Percentiles rank a stretch among this genome's conserved stretches.
phyloP scores from a whole-genome alignment of 2,329 filamentous ascomycete species.

The Apiospora sp. region DNA sequence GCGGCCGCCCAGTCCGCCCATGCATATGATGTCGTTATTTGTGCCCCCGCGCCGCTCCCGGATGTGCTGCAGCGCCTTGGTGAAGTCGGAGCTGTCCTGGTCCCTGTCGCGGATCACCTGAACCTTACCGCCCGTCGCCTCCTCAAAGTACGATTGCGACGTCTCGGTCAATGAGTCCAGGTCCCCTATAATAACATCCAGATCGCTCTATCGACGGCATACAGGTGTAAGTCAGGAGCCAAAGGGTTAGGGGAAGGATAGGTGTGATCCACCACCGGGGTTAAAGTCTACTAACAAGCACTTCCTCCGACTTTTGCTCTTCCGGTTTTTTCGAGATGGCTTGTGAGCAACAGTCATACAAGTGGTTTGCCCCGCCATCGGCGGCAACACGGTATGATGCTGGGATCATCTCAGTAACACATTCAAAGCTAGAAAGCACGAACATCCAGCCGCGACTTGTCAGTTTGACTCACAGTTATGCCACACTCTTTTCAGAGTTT shows the following conservation, averaged over 20 bases:
- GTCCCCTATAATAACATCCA: conserved; percentile 84
- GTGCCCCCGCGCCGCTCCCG: conserved; percentile 23
- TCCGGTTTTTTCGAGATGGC: neutral
- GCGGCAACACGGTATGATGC: conserved; percentile 78
- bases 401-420: conserved; percentile 39
- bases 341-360: conserved; percentile 53
- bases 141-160: conserved; percentile 71
- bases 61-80: conserved; percentile 70
- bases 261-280: neutral
- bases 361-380: conserved; percentile 87
- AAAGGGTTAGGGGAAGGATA: conserved; percentile 9
- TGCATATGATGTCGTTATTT: conserved; percentile 70
- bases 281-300: neutral
- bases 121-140: conserved; percentile 56
- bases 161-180: conserved; percentile 80
- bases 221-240: conserved; percentile 41
- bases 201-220: conserved; percentile 62
- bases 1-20: conserved; percentile 87
- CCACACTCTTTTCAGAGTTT: conserved; percentile 41
- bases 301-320: conserved; percentile 5
- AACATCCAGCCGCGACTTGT: neutral
- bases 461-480: conserved; percentile 33
- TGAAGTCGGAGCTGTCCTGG: conserved; percentile 91
- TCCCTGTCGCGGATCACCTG: conserved; percentile 75
- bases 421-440: neutral